These are phyloP conservation scores for Suillus lakei DNA, from an alignment of 768 basidiomycete genomes.

Conservation along the genomic window DNA sequence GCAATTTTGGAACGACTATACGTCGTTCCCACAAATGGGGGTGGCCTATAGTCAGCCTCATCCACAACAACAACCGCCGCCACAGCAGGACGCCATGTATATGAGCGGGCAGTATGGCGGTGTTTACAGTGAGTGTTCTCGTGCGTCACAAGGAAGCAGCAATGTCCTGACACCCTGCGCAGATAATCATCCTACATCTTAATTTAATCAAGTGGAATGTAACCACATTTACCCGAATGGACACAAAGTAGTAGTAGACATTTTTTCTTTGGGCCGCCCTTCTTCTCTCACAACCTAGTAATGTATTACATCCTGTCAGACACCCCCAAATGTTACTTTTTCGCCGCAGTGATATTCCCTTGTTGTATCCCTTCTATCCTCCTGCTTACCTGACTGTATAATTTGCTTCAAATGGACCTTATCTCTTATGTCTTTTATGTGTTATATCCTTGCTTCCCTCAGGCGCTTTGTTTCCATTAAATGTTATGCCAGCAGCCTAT, in stretches of 20 bases:
- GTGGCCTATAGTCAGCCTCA: slow-evolving; percentile 38
- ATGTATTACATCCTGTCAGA: slow-evolving; percentile 3
- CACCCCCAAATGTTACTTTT: not conserved
- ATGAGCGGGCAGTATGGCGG: slow-evolving; percentile 27
- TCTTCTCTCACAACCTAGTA: not conserved
- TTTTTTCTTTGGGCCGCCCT: not conserved
- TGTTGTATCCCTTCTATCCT: not conserved
- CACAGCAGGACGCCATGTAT: slow-evolving; percentile 26
- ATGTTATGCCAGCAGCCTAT: not conserved
- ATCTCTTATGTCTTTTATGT: slow-evolving; percentile 3
- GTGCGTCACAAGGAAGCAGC: not conserved
- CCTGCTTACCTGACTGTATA: not conserved
- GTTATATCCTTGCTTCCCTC: not conserved
- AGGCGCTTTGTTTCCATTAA: not conserved
- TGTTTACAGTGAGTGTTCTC: slow-evolving; percentile 33
- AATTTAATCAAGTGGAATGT: slow-evolving; percentile 3
- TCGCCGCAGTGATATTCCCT: not conserved
- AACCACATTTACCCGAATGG: not conserved
- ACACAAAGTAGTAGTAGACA: not conserved
- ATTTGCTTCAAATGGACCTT: not conserved
- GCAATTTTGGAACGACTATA: slow-evolving; percentile 62
- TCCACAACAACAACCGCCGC: slow-evolving; percentile 13
- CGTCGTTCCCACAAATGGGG: slow-evolving; percentile 54
- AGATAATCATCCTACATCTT: slow-evolving; percentile 14
- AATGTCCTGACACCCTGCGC: not conserved